These are phyloP conservation scores for Sphagnum tenellum DNA, from an alignment of 225 moss, liverwort and hornwort species.

Conservation along the genomic window DNA sequence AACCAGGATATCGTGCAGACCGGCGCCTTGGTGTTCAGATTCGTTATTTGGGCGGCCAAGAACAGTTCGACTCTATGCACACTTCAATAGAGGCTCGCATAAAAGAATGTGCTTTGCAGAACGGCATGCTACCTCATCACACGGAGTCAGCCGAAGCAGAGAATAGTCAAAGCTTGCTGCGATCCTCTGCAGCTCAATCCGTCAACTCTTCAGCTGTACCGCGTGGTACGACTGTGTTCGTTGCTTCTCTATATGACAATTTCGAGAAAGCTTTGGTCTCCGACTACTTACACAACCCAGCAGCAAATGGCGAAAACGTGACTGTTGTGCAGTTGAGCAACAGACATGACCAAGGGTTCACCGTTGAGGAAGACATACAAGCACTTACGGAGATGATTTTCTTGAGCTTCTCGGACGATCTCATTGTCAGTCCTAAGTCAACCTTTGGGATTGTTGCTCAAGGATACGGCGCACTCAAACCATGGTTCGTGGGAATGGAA, in stretches of 20 bases:
- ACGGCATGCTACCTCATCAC: not conserved
- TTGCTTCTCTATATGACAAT: not conserved
- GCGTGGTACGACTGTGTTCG: not conserved
- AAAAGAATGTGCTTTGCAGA: not conserved
- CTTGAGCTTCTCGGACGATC: not conserved
- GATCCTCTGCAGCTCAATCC: not conserved
- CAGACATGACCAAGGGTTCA: not conserved
- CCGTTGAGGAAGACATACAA: not conserved
- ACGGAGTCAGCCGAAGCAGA: too few relatives aligned
- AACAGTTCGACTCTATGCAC: not conserved
- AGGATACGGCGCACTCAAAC: not conserved
- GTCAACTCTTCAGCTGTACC: not conserved
- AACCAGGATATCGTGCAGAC: too few relatives aligned
- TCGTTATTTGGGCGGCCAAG: too few relatives aligned
- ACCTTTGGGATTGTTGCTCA: conserved; percentile 2
- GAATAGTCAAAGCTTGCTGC: too few relatives aligned
- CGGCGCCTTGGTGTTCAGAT: too few relatives aligned
- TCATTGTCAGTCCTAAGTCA: not conserved
- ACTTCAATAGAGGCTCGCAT: not conserved
- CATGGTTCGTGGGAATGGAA: not conserved
- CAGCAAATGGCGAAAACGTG: not conserved
- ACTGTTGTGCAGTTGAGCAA: not conserved
- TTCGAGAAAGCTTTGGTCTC: not conserved
- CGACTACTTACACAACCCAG: not conserved
- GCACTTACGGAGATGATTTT: not conserved